Evolutionary conservation across 192 early-diverging fungal genomes (phyloP), one percentile per base, ranked within the genome.

Genomic region (Backusella macrospora): DNA sequence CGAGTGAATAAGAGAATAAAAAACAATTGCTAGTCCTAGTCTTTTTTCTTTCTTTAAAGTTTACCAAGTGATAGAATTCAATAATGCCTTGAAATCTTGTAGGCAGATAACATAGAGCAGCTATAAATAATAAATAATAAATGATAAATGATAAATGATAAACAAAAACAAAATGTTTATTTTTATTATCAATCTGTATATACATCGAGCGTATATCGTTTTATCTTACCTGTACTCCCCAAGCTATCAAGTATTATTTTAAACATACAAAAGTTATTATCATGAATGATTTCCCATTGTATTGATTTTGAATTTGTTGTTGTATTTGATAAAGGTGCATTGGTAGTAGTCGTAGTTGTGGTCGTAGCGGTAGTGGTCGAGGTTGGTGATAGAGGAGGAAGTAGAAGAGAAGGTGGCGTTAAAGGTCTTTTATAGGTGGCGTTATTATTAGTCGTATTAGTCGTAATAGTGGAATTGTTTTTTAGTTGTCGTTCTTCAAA

Each of bases 101-200:
- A 13, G 71, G 71, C 37, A 72, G 29, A 72, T 72, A 72, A 46
- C 71, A 72, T 16, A 72, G 48, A 37, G 71, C 71, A 62, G 71
- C 71, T 72, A 40, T 12, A 45, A 64, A 63, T 44, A 21, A 43
- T 38, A 62, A 16, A 62, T 40, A 62, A 49, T 46, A 49, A n/a
- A n/a, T 18, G 8, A 40, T 12, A 45, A 64, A 63, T 44, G 12
- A 43, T 38, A 62, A 16, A 62, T 40, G 43, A 49, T 46, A 49
- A n/a, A n/a, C 10, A 15, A n/a, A n/a, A n/a, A n/a, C n/a, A 15
- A 65, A 65, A 40, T 34, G 16, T 12, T 29, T 39, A 39, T 65
- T n/a, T 39, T n/a, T 65, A 65, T n/a, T 65, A 65, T 65, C 29
- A 16, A 26, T 29, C 15, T 65, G 15, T 38, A 38, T 38, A 44